Evolutionary conservation across 768 basidiomycete genomes (phyloP), one percentile per base, ranked within the genome.

Genomic region (Tylopilus plumbeoviolaceoides): DNA sequence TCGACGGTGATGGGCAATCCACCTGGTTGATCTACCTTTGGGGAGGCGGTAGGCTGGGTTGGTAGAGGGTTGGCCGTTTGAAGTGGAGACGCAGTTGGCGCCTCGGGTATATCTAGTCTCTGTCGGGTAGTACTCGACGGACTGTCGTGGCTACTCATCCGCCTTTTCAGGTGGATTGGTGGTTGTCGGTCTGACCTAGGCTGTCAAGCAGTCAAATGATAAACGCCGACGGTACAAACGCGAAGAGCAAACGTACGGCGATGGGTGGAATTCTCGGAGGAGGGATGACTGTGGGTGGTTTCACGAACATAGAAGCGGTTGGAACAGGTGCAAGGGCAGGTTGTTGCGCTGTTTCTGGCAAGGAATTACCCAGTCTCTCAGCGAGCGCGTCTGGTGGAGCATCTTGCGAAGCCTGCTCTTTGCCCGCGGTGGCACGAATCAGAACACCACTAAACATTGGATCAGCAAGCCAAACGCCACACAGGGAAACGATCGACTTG

Each of bases 141-240:
- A 23, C 35, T 25, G 27, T 11, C 56, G 18, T 9, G 0, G 15
- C 15, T 9, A 12, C 53, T 59, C 44, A 54, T 36, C 11, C 48
- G 56, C 48, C 65, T 55, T 43, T 63, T 63, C 10, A 47, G 40
- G 25, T 41, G 54, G 1, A 47, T 43, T 4, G 15, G 33, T 10
- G 17, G 47, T 48, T 54, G 48, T 55, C 58, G 54, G 9, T 57
- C 63, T 4, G 5, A 46, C 42, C 56, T 44, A n/a, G 62, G 55
- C 66, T 68, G 41, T 23, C 30, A 21, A 18, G 2, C 46, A 7
- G 15, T 23, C 30, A 4, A 20, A 42, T 42, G 35, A 50, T 23
- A 25, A 28, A 11, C 1, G 5, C 20, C 12, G 8, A 27, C 4
- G 7, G 4, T 0, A n/a, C 12, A 9, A 8, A 21, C 28, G 5